phyloP scores from a whole-genome alignment of 1,284 basidiomycete genomes.

The Cerrena zonata region DNA sequence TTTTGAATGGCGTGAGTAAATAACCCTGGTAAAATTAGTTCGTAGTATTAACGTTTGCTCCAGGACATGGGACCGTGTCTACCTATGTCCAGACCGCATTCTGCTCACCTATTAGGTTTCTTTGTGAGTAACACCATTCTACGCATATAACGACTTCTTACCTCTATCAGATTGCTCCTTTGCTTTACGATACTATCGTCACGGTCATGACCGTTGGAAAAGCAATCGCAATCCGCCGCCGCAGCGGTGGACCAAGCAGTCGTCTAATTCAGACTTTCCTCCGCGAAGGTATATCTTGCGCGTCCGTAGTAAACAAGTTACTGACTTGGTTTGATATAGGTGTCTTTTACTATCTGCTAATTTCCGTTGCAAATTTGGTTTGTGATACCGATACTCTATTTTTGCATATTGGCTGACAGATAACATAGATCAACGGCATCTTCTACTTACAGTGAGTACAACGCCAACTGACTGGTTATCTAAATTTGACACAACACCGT shows the following conservation, averaged over 20 bases:
- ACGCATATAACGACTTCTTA: conserved; percentile 5
- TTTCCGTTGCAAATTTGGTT: conserved; percentile 71
- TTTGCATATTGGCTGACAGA: conserved; percentile 1
- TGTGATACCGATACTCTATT: conserved; percentile 8
- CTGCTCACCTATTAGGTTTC: conserved; percentile 74
- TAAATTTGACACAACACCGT: not conserved
- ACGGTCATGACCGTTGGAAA: conserved; percentile 74
- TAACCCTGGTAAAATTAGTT: too few relatives aligned
- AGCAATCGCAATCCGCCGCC: conserved; percentile 64
- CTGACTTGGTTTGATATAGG: conserved; percentile 34
- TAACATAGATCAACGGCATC: conserved; percentile 63
- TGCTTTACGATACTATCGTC: conserved; percentile 71
- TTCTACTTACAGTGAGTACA: conserved; percentile 70
- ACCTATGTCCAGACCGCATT: conserved; percentile 70
- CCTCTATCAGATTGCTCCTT: conserved; percentile 57
- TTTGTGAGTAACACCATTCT: conserved; percentile 44
- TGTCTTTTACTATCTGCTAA: conserved; percentile 75
- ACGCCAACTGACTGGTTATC: conserved; percentile 5
- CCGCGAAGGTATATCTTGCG: conserved; percentile 68
- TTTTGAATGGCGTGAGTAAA: too few relatives aligned
- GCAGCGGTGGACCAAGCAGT: conserved; percentile 68
- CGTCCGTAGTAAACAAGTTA: conserved; percentile 2
- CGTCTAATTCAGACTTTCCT: conserved; percentile 75
- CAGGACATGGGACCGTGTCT: conserved; percentile 60
- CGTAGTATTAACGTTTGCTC: not conserved